A percentile compares a stretch with the other conserved stretches of the same genome.
Conservation (phyloP, 1,139 yeast species). For the Zygosaccharomyces pseudobailii region DNA sequence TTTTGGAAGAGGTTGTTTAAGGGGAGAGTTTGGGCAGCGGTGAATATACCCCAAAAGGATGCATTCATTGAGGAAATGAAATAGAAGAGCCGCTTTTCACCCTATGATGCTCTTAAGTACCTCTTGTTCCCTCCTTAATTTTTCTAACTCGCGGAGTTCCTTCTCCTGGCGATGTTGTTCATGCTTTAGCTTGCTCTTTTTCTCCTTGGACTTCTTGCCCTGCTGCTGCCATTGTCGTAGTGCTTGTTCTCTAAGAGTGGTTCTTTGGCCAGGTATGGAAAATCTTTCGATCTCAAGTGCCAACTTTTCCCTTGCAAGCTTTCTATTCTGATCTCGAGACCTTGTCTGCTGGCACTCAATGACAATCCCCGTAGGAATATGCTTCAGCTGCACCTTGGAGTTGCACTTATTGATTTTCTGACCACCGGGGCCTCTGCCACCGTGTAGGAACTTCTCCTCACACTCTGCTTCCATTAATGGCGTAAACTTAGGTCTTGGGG, state of each 20-base stretch:
- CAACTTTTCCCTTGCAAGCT: slow-evolving; percentile 74
- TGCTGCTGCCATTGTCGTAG: slow-evolving; percentile 48
- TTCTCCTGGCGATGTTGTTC: slow-evolving; percentile 39
- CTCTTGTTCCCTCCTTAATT: slow-evolving; percentile 18
- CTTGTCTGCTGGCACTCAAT: slow-evolving; percentile 85
- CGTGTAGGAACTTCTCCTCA: slow-evolving; percentile 78
- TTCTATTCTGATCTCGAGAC: slow-evolving; percentile 81
- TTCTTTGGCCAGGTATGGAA: slow-evolving; percentile 46
- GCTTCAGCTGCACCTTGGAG: slow-evolving; percentile 85
- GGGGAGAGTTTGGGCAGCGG: neutral
- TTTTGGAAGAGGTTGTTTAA: neutral
- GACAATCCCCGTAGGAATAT: slow-evolving; percentile 80
- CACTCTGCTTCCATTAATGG: slow-evolving; percentile 49
- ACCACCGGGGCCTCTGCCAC: slow-evolving; percentile 94
- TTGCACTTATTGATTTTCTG: slow-evolving; percentile 93
- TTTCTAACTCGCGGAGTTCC: slow-evolving; percentile 18
- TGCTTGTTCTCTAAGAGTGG: slow-evolving; percentile 49
- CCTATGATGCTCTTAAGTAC: slow-evolving; percentile 10
- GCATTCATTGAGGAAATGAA: neutral
- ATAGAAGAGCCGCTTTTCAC: neutral
- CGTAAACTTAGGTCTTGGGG: slow-evolving; percentile 74
- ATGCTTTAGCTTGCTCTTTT: slow-evolving; percentile 54
- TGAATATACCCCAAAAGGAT: neutral
- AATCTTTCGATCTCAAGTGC: slow-evolving; percentile 61
- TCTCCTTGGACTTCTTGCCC: slow-evolving; percentile 48